Percentiles rank a stretch among this genome's conserved stretches.
Evolutionary conservation across 1,139 yeast genomes (phyloP).

Genomic region (Geotrichum macrosporum): DNA sequence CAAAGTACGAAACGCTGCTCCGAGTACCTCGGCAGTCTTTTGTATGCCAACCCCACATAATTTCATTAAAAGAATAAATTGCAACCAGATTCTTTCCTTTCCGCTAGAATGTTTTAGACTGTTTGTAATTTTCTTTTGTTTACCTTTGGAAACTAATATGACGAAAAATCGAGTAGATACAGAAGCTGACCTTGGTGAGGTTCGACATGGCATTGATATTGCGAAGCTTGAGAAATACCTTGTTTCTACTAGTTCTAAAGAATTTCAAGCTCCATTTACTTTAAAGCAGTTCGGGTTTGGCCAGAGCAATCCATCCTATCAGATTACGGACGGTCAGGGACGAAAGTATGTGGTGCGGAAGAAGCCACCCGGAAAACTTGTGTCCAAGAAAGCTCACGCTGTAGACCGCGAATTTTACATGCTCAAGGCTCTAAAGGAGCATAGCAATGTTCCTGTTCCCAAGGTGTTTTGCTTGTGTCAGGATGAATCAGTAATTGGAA

Average conservation of each 20-base stretch:
- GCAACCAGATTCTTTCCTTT: too few relatives aligned
- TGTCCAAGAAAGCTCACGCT: conserved; percentile 61
- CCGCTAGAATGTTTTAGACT: too few relatives aligned
- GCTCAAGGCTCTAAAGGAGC: conserved; percentile 41
- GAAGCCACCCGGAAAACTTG: conserved; percentile 57
- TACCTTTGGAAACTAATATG: too few relatives aligned
- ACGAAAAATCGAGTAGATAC: conserved; percentile 32
- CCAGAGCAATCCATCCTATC: conserved; percentile 64
- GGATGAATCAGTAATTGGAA: conserved; percentile 63
- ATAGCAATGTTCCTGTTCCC: conserved; percentile 51
- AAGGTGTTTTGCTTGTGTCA: conserved; percentile 62
- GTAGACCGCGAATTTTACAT: conserved; percentile 60
- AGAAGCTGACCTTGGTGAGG: conserved; percentile 37
- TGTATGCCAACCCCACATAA: too few relatives aligned
- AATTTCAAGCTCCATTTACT: conserved; percentile 23
- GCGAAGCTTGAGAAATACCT: conserved; percentile 36
- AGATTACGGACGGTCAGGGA: conserved; percentile 45
- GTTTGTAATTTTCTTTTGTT: too few relatives aligned
- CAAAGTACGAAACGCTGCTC: too few relatives aligned
- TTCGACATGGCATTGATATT: conserved; percentile 43
- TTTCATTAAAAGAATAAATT: too few relatives aligned
- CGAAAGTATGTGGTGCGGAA: conserved; percentile 51
- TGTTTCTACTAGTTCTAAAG: conserved; percentile 17
- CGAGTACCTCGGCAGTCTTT: too few relatives aligned
- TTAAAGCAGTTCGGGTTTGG: conserved; percentile 59